Evolutionary conservation across 2,329 filamentous ascomycete species (phyloP), one percentile per base, ranked within the genome.

Genomic region (Alternaria burnsii): DNA sequence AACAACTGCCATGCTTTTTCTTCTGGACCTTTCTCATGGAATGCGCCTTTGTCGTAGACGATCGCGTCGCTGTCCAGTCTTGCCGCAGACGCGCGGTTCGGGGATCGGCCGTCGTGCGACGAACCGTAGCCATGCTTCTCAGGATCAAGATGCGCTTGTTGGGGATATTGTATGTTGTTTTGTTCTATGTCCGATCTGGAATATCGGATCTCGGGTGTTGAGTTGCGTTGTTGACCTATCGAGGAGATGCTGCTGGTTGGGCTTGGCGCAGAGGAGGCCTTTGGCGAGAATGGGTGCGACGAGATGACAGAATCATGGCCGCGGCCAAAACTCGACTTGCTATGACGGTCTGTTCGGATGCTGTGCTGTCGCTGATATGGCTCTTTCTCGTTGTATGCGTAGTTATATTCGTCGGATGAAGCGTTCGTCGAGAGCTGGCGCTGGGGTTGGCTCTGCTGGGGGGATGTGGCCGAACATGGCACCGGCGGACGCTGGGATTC

Each of bases 1-100:
- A 83, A 70, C 20, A 83, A 74, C 63, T 79, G 78, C 62, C 81
- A 71, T n/a, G 80, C 77, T 59, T 82, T 82, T 48, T 79, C 73
- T 61, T 82, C 79, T 24, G 82, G 77, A 6, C 76, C 62, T 48
- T 76, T 74, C 48, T 79, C 76, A 30, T 74, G 73, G 34, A 77
- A 78, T 32, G 79, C 74, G 62, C 70, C 72, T 32, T 78, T 75
- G 50, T 79, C 75, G 60, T 76, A 74, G 10, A 75, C 59, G 8
- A 68, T 65, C 11, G 64, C 66, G 58, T 70, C 66, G 11, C 65
- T 61, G 32, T 69, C 67, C 55, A 62, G 69, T 24, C 65, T 67
- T 3, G 68, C 68, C 26, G 51, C 56, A 56, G 68, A 71, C 36
- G 63, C 58, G 51, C 63, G 69, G 55, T 69, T 66, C 10, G 57